Evolutionary conservation across 2,329 filamentous ascomycete genomes (phyloP).

Genomic region (Didymella arachidicola): DNA sequence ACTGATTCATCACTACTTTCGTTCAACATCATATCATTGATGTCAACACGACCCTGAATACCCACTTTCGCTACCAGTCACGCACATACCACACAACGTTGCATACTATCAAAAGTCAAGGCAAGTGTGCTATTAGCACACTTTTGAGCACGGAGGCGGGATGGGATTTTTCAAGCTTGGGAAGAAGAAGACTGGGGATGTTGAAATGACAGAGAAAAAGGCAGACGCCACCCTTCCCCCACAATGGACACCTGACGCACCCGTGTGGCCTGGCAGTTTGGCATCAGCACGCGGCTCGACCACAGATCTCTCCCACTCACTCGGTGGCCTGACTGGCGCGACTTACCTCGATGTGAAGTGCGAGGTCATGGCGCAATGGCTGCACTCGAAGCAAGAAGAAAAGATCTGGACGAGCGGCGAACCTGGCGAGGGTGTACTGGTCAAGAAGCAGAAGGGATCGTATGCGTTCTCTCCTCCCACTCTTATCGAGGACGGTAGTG

Average conservation of each 20-base stretch:
- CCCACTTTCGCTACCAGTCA: slow-evolving; percentile 7
- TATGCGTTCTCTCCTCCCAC: slow-evolving; percentile 62
- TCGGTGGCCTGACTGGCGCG: slow-evolving; percentile 1
- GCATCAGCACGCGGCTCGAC: slow-evolving; percentile 14
- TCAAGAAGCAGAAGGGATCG: slow-evolving; percentile 61
- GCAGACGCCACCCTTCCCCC: not conserved
- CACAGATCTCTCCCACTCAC: not conserved
- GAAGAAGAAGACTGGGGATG: slow-evolving; percentile 21
- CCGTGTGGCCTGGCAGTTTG: slow-evolving; percentile 14
- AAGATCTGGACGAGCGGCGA: slow-evolving; percentile 59
- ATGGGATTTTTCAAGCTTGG: slow-evolving; percentile 24
- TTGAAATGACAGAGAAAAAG: slow-evolving; percentile 17
- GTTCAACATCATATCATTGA: not conserved
- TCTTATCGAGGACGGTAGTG: slow-evolving; percentile 55
- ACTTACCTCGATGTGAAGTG: slow-evolving; percentile 57
- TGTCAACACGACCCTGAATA: not conserved
- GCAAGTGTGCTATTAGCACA: slow-evolving; percentile 7
- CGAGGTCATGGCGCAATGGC: slow-evolving; percentile 70
- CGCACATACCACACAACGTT: not conserved
- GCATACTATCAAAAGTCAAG: not conserved
- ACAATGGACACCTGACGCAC: slow-evolving; percentile 9
- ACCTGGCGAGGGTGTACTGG: slow-evolving; percentile 62
- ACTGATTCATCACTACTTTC: slow-evolving; percentile 10
- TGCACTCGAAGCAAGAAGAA: slow-evolving; percentile 69
- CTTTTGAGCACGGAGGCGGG: slow-evolving; percentile 2